These are phyloP conservation scores for Blastobotrys americana DNA, from an alignment of 805 yeast genomes.

Conservation along the genomic window DNA sequence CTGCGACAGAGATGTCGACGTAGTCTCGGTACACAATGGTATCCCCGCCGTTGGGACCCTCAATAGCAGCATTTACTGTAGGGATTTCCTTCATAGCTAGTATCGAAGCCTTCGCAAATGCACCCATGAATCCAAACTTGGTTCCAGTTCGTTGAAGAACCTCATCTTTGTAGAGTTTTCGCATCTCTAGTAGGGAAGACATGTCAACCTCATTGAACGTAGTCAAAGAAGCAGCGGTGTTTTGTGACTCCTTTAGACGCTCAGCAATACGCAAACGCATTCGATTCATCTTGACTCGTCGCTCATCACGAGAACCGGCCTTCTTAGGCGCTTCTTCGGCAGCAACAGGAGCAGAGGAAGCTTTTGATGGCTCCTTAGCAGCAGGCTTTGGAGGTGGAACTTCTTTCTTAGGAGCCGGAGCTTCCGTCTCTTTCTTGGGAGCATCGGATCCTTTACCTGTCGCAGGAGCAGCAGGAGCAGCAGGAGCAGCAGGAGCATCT, in stretches of 20 bases:
- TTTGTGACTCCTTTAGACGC: conserved; percentile 97
- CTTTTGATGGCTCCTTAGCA: conserved; percentile 31
- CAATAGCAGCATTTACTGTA: conserved; percentile 91
- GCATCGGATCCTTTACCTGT: conserved; percentile 19
- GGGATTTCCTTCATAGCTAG: conserved; percentile 93
- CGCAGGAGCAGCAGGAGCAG: conserved; percentile 29
- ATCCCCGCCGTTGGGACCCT: conserved; percentile 58
- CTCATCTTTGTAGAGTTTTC: conserved; percentile 96
- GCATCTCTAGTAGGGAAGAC: conserved; percentile 85
- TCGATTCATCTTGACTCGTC: conserved; percentile 96
- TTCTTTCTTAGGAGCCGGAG: conserved; percentile 22
- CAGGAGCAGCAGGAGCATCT: conserved; percentile 28
- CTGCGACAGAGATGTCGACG: conserved; percentile 93
- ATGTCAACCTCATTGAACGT: conserved; percentile 98
- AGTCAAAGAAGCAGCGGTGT: conserved; percentile 96
- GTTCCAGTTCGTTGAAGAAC: conserved; percentile 86
- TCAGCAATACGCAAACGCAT: conserved; percentile 98
- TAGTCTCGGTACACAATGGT: conserved; percentile 95
- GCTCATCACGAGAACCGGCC: conserved; percentile 75
- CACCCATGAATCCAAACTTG: conserved; percentile 98
- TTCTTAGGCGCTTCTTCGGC: conserved; percentile 32
- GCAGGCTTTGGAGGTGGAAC: too few relatives aligned
- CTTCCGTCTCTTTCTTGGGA: conserved; percentile 21
- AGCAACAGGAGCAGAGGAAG: conserved; percentile 32
- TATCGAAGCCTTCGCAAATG: conserved; percentile 87